Base-by-base conservation (phyloP, 768 basidiomycete genomes). In the Cyclocybe aegerita region DNA sequence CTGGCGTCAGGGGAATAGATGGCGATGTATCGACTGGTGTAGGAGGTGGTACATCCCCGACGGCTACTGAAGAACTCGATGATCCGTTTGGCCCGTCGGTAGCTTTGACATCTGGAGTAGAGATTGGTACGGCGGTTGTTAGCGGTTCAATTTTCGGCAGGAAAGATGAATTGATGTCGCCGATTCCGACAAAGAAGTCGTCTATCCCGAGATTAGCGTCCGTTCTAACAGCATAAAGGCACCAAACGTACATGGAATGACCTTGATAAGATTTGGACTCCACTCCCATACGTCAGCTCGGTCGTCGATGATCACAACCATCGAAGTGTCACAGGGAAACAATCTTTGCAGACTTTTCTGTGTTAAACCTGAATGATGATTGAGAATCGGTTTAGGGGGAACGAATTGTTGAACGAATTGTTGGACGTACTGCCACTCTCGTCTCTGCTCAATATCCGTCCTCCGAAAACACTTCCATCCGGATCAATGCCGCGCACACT, bases 241-340 rank as follows among this genome's bases (percentile, higher is more conserved):
- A 43, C 32, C 16, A 47, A n/a, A 66, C 71, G 70, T 54, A 95
- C 95, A 99, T 48, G 96, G 96, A 16, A 98, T 83, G 50, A 98
- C 96, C 75, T 98, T 96, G 65, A 98, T 80, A 35, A 99, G 77
- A 69, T 99, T 98, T 2, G 95, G 93, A 61, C 90, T 90, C 83
- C 93, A 93, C 62, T 93, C 91, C 97, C 97, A 99, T 31, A 99
- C 96, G 64, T 99, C 97, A 3, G 93, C 89, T 17, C 97, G 86
- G 70, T 99, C 97, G 68, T 99, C 97, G 51, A 99, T 98, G 59
- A 99, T 90, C 58, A 98, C 96, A 1, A 98, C 96, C 96, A 97
- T 99, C 17, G 92, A 93, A 35, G 91, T 93, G 69, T 98, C 96
- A 49, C 91, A 93, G 5, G 97, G 97, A 64, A 99, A 99, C 42